Conservation (phyloP, 352 stramenopile species). For the Paralagenidium karlingii region DNA sequence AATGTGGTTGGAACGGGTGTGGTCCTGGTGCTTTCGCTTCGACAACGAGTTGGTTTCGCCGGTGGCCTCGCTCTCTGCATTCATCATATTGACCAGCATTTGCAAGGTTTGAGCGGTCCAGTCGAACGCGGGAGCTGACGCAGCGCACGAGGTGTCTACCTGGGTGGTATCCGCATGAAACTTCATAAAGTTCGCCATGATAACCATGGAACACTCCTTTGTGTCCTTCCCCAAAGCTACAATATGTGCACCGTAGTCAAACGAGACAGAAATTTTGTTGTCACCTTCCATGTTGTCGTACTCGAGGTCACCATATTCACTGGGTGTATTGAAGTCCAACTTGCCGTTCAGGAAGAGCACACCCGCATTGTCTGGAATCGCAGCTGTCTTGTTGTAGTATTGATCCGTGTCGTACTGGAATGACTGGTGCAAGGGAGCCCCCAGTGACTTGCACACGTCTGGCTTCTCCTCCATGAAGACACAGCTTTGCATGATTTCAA, state of each 20-base stretch:
- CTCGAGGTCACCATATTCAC: slow-evolving; percentile 10
- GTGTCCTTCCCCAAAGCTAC: background rate
- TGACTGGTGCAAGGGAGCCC: too few species aligned
- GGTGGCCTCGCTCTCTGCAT: too few species aligned
- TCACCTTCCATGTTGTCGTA: slow-evolving; percentile 8
- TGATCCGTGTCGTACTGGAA: slow-evolving; percentile 12
- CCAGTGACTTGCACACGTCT: slow-evolving; percentile 1
- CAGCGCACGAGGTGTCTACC: too few species aligned
- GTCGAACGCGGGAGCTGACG: too few species aligned
- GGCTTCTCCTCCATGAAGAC: slow-evolving; percentile 5
- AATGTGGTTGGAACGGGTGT: too few species aligned
- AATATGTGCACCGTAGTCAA: slow-evolving; percentile 10
- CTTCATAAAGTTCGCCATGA: too few species aligned
- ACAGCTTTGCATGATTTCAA: slow-evolving; percentile 4
- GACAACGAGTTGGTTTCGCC: too few species aligned
- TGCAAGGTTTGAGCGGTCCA: too few species aligned
- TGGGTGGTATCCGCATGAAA: too few species aligned
- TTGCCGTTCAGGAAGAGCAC: slow-evolving; percentile 12
- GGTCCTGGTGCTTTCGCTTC: too few species aligned
- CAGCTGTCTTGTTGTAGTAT: slow-evolving; percentile 4
- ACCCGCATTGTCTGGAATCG: slow-evolving; percentile 7
- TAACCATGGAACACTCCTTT: slow-evolving; percentile 5
- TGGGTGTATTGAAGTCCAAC: slow-evolving; percentile 12
- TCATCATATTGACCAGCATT: too few species aligned
- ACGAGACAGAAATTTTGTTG: slow-evolving; percentile 10